Conservation (phyloP, 768 basidiomycete species). For the Termitomyces sp. region DNA sequence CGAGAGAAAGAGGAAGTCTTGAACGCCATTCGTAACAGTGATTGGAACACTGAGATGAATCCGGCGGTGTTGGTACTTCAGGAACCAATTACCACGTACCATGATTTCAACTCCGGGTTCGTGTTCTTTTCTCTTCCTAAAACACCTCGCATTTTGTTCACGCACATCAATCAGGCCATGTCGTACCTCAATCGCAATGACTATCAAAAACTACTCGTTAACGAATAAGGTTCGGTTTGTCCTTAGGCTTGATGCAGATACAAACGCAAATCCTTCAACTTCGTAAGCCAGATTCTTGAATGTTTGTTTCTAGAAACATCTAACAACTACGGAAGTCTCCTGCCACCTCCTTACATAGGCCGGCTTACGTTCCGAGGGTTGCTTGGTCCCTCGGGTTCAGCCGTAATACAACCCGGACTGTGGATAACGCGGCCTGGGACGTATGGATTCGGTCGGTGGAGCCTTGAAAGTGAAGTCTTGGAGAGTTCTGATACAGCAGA, state of each 20-base stretch:
- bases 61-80: conserved; percentile 55
- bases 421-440: conserved; percentile 61
- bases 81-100: conserved; percentile 36
- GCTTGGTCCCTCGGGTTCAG: conserved; percentile 44
- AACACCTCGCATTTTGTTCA: background rate
- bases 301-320: background rate
- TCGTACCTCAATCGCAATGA: conserved; percentile 46
- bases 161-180: conserved; percentile 47
- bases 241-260: conserved; percentile 35
- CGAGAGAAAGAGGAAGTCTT: conserved; percentile 66
- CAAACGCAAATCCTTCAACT: conserved; percentile 10
- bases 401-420: conserved; percentile 42
- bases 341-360: conserved; percentile 58
- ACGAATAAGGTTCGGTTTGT: conserved; percentile 54
- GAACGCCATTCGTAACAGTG: conserved; percentile 57
- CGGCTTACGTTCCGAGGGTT: conserved; percentile 60
- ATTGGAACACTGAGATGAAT: conserved; percentile 79
- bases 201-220: conserved; percentile 68
- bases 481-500: conserved; percentile 18
- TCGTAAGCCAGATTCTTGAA: conserved; percentile 5
- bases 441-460: conserved; percentile 66
- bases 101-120: conserved; percentile 71
- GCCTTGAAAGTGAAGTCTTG: conserved; percentile 59
- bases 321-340: conserved; percentile 27
- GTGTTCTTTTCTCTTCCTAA: conserved; percentile 20